Conservation (phyloP, 2,329 filamentous ascomycete species). For the Drechslerella coelobrocha region DNA sequence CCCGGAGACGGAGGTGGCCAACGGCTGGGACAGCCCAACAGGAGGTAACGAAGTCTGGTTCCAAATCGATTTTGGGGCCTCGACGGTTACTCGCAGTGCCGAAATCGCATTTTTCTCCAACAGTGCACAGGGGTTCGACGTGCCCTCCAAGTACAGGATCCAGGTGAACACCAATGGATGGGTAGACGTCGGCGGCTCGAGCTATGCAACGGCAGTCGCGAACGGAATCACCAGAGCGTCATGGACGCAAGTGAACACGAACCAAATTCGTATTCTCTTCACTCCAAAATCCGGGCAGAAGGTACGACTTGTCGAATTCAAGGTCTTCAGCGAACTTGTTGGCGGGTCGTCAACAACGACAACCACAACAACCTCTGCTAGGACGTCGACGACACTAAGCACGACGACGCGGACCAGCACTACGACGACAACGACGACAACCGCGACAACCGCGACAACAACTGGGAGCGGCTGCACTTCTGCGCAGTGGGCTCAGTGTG, state of each 20-base stretch:
- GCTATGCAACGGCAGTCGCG: constrained; percentile 53
- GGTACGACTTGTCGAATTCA: constrained; percentile 59
- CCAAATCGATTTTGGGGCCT: constrained; percentile 57
- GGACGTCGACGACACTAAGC: constrained; percentile 8
- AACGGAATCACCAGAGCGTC: constrained; percentile 58
- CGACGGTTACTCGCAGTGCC: constrained; percentile 55
- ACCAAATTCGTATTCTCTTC: constrained; percentile 56
- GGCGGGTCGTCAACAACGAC: constrained; percentile 1
- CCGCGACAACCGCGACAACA: neutral
- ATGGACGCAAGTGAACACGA: constrained; percentile 55
- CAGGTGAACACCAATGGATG: constrained; percentile 55
- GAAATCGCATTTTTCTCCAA: constrained; percentile 59
- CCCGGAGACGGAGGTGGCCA: constrained; percentile 56
- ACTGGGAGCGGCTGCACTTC: constrained; percentile 19
- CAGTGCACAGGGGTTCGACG: constrained; percentile 54
- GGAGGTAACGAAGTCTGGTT: constrained; percentile 57
- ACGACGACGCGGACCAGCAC: constrained; percentile 14
- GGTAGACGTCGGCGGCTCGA: constrained; percentile 55
- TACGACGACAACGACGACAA: constrained; percentile 2
- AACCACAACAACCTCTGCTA: constrained; percentile 2
- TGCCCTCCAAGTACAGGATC: constrained; percentile 56
- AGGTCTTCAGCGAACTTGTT: constrained; percentile 55
- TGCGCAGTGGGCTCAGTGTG: constrained; percentile 52
- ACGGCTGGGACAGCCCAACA: constrained; percentile 58
- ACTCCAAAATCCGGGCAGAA: constrained; percentile 56